phyloP scores from a whole-genome alignment of 108 stramenopile genomes.

The Cyclostephanos invisitatus region DNA sequence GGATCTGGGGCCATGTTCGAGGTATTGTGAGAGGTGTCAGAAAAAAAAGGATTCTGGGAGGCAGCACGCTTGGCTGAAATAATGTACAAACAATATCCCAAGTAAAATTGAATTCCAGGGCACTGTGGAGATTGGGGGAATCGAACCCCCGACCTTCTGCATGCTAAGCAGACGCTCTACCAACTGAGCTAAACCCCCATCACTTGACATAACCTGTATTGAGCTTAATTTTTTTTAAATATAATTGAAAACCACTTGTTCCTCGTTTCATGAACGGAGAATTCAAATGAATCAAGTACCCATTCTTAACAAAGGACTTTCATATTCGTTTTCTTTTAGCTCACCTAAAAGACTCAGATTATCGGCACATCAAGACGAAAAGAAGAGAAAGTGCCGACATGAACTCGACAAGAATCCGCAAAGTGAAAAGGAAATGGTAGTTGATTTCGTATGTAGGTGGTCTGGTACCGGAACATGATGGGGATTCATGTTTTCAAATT shows the following conservation, averaged over 20 bases:
- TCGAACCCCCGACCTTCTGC: constrained; percentile 88
- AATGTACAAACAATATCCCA: too few relatives aligned
- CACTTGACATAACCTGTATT: too few relatives aligned
- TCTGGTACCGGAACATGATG: too few relatives aligned
- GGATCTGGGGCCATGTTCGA: too few relatives aligned
- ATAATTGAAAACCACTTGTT: background rate
- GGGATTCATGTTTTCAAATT: background rate
- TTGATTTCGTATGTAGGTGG: background rate
- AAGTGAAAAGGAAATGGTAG: background rate
- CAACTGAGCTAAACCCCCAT: constrained; percentile 89
- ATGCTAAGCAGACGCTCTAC: constrained; percentile 93
- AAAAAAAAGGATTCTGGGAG: too few relatives aligned
- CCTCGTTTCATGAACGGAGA: background rate
- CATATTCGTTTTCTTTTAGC: too few relatives aligned
- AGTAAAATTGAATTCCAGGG: too few relatives aligned
- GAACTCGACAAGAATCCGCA: background rate
- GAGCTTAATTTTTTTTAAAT: too few relatives aligned
- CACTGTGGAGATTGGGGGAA: constrained; percentile 41
- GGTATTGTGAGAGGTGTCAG: too few relatives aligned
- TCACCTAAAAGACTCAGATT: background rate
- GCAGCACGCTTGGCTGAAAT: too few relatives aligned
- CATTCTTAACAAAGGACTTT: too few relatives aligned
- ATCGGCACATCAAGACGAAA: background rate
- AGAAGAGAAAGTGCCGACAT: background rate
- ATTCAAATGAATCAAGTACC: background rate